Evolutionary conservation across 2,329 filamentous ascomycete genomes (phyloP).

Genomic region (Lasiodiplodia hormozganensis): DNA sequence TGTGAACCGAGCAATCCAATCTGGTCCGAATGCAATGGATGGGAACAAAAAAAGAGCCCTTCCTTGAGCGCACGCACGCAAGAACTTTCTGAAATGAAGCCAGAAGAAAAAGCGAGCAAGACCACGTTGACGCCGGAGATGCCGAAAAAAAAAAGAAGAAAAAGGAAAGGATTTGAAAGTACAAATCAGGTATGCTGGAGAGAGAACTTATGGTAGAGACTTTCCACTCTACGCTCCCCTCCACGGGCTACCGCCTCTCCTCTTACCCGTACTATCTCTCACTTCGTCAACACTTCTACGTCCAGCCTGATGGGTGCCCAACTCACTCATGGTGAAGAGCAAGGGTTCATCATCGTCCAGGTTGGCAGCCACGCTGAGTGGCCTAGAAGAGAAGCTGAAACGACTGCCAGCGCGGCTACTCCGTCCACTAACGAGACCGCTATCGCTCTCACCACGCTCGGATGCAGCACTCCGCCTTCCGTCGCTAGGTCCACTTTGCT

Average conservation of each 20-base stretch:
- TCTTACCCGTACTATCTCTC: conserved; percentile 35
- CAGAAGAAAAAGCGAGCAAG: not conserved
- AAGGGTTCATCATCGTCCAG: conserved; percentile 71
- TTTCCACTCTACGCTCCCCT: conserved; percentile 11
- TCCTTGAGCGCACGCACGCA: not conserved
- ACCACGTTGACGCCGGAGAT: conserved; percentile 1
- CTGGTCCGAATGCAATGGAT: conserved; percentile 4
- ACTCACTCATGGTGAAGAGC: conserved; percentile 76
- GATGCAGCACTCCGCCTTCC: conserved; percentile 24
- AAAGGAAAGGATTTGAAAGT: not conserved
- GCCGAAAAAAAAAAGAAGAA: conserved; percentile 4
- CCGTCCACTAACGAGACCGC: conserved; percentile 24
- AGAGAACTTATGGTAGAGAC: not conserved
- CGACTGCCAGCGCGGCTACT: conserved; percentile 35
- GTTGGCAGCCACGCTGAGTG: conserved; percentile 37
- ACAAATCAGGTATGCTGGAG: conserved; percentile 6
- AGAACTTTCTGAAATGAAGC: conserved; percentile 2
- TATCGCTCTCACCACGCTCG: conserved; percentile 27
- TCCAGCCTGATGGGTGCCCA: conserved; percentile 54
- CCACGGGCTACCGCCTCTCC: conserved; percentile 24
- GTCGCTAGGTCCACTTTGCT: conserved; percentile 7
- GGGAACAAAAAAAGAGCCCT: not conserved
- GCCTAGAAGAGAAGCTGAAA: conserved; percentile 54
- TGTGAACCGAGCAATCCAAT: conserved; percentile 4
- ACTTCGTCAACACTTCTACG: conserved; percentile 47